These are phyloP conservation scores for Aschersonia sp. DNA, from an alignment of 2,329 filamentous ascomycete genomes.

Conservation along the genomic window DNA sequence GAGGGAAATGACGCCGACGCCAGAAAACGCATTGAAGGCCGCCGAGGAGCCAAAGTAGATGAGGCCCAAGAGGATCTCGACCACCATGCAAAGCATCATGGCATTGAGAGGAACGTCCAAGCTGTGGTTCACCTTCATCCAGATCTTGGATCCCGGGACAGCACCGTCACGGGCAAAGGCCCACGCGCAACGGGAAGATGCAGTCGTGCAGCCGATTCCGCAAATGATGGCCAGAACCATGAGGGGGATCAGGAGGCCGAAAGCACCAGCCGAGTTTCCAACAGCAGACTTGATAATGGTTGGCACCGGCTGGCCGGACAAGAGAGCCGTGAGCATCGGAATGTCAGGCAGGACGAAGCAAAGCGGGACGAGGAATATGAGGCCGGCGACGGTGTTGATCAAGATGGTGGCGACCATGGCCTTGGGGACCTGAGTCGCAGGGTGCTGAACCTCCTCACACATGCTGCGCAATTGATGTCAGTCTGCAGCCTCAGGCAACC, in stretches of 20 bases:
- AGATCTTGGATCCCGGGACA: slow-evolving; percentile 46
- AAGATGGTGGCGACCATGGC: slow-evolving; percentile 55
- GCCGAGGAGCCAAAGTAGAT: slow-evolving; percentile 56
- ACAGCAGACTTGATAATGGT: slow-evolving; percentile 48
- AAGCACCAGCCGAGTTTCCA: slow-evolving; percentile 43
- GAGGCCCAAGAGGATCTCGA: slow-evolving; percentile 48
- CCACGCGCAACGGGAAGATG: slow-evolving; percentile 52
- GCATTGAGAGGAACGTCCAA: slow-evolving; percentile 54
- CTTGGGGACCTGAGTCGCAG: slow-evolving; percentile 53
- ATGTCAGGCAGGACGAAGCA: slow-evolving; percentile 56
- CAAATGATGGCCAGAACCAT: slow-evolving; percentile 53
- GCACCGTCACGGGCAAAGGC: slow-evolving; percentile 58
- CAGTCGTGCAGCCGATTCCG: slow-evolving; percentile 55
- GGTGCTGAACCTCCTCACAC: slow-evolving; percentile 58
- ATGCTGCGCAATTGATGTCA: slow-evolving; percentile 29
- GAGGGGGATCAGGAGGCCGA: slow-evolving; percentile 48
- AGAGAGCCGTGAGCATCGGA: slow-evolving; percentile 33
- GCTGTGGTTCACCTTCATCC: slow-evolving; percentile 45
- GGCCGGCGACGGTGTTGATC: slow-evolving; percentile 51
- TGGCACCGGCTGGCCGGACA: slow-evolving; percentile 47
- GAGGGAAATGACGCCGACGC: slow-evolving; percentile 54
- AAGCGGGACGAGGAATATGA: slow-evolving; percentile 54
- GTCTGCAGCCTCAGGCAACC: background rate
- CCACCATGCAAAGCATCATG: slow-evolving; percentile 55
- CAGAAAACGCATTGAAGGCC: slow-evolving; percentile 60